Percentiles rank a stretch among this genome's conserved stretches.
Conservation (phyloP, 495 filamentous ascomycete species). For the Aspergillus kassunensis region DNA sequence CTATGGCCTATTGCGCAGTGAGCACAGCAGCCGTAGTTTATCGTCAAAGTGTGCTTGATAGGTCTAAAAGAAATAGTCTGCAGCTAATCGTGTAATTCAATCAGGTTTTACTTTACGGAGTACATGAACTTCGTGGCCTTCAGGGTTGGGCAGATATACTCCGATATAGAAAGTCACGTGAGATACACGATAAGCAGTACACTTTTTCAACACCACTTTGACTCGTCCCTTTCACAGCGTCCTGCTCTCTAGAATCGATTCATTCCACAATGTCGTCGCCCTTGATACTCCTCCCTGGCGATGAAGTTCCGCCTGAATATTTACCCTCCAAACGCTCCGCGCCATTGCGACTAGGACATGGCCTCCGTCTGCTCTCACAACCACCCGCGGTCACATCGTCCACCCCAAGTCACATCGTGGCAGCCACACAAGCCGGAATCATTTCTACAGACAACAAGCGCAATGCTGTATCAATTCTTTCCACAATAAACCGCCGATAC, state of each 20-base stretch:
- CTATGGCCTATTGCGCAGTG: no score
- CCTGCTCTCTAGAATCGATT: no score
- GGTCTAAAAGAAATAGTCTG: no score
- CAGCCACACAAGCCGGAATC: conserved; percentile 74
- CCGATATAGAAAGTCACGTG: no score
- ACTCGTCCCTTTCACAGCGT: no score
- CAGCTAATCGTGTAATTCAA: no score
- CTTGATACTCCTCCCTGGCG: conserved; percentile 70
- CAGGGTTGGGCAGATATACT: no score
- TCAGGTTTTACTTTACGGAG: no score
- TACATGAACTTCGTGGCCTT: no score
- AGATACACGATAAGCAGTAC: conserved; percentile 18
- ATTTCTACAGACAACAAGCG: conserved; percentile 71
- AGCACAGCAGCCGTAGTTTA: no score
- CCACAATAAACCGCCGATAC: conserved; percentile 58
- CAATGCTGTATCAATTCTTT: conserved; percentile 48
- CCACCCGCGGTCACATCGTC: conserved; percentile 13
- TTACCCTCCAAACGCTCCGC: conserved; percentile 61
- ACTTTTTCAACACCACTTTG: conserved; percentile 7
- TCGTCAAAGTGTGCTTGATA: no score
- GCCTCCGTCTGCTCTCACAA: conserved; percentile 54
- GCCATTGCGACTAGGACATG: conserved; percentile 79
- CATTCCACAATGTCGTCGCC: conserved; percentile 40
- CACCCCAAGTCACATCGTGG: conserved; percentile 44
- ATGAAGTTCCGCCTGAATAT: conserved; percentile 55